Evolutionary conservation across 1,284 basidiomycete species (phyloP), one percentile per base, ranked within the genome.

Genomic region (Albatrellus sp.): DNA sequence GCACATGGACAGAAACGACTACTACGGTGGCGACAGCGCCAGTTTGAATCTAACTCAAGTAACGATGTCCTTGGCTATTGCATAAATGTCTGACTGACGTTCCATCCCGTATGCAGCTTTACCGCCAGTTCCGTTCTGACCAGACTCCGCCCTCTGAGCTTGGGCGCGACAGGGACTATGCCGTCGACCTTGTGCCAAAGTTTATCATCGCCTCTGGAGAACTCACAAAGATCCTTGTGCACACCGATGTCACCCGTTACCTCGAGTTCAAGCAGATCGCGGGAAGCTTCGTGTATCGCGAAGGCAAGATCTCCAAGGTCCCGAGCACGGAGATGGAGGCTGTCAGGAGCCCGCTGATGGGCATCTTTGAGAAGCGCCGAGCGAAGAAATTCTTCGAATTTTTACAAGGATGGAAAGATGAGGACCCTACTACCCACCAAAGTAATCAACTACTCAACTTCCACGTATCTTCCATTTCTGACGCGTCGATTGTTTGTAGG

Each of bases 181-280:
- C 90, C 46, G 84, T 97, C 54, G 92, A 97, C 70, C 80, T 97
- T 51, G 85, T 96, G 57, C 84, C 90, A 60, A 91, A 92, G 69
- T 94, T 94, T 71, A 98, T 98, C 72, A 93, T 98, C 60, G 89
- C 96, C 32, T 94, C 91, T 20, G 96, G 96, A 49, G 94, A 98
- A 66, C 83, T 99, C 59, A 97, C 93, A 48, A 88, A 87, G 65
- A 98, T 99, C 65, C 84, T 99, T 51, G 93, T 98, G 40, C 94
- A 98, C 72, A 98, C 96, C 55, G 93, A 98, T 61, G 96, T 99
- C 51, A 96, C 90, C 31, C 84, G 93, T 50, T 99, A 99, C 69
- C 85, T 99, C 60, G 96, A 98, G 65, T 98, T 98, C 75, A 98
- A 98, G 74, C 94, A 98, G 70, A 98, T 99, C 64, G 91, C 96